Evolutionary conservation across 1,139 yeast genomes (phyloP), one percentile per base, ranked within the genome.

Genomic region (Debaryomyces sp.): DNA sequence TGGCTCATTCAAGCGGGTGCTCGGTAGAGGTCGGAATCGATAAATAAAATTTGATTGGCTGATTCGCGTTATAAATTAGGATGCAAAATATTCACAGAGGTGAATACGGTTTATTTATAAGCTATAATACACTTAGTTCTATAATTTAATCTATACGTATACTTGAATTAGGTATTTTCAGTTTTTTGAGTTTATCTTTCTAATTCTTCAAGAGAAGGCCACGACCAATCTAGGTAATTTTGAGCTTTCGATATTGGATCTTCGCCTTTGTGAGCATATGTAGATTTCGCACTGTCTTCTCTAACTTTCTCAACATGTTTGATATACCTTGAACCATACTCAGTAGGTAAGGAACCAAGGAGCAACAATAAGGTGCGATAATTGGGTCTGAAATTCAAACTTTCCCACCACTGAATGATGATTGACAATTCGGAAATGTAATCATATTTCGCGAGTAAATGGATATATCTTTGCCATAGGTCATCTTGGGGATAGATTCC

Each of bases 351-450:
- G 5, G 81, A 62, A 5, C 67, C 61, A 21, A 80, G 60, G 9
- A 78, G 57, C 45, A 66, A 50, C 30, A 70, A 53, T 30, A 82
- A 64, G 1, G 81, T 67, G 9, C 55, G 54, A n/a, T 59, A 56
- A 22, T 67, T 62, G 0, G 92, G 87, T 1, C 56, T 62, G 52
- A 77, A 80, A 13, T 71, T 64, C 17, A 85, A 59, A n/a, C 69
- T 63, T 41, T 81, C 83, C 84, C 91, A 81, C 81, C 85, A 78
- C 33, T 75, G 72, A 34, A 86, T 64, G 7, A 87, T 67, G 27
- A 70, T 75, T 0, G 81, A 66, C 22, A 87, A 60, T 58, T 84
- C 86, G 3, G 75, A 69, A 2, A 69, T 60, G 55, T 82, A 82
- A 12, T 71, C 71, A 45, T 75, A 82, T 46, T 71, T 66, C 2